Evolutionary conservation across 2,329 filamentous ascomycete species (phyloP).

Genomic region (Stagonosporopsis cucurbitacearum): DNA sequence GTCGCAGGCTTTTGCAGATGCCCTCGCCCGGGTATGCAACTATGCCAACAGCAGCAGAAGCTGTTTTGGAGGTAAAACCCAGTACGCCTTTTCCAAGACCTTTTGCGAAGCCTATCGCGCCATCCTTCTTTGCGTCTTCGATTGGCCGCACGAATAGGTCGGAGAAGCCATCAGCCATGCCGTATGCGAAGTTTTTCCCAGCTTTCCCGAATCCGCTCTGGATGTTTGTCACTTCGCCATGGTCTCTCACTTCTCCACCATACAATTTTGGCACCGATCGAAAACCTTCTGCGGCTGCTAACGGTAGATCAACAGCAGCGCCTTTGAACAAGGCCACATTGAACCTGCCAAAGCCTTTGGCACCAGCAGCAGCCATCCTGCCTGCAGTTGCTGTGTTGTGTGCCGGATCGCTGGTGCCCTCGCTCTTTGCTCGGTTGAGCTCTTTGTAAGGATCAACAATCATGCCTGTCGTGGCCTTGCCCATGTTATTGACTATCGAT

Average conservation of each 20-base stretch:
- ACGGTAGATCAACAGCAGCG: slow-evolving; percentile 46
- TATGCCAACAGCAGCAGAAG: slow-evolving; percentile 10
- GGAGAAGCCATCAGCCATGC: slow-evolving; percentile 43
- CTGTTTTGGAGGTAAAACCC: slow-evolving; percentile 6
- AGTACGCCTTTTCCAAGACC: slow-evolving; percentile 45
- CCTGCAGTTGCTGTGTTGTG: slow-evolving; percentile 15
- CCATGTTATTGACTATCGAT: slow-evolving; percentile 61
- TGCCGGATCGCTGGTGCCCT: background rate
- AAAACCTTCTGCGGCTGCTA: slow-evolving; percentile 48
- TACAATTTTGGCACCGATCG: slow-evolving; percentile 47
- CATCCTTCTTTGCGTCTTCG: slow-evolving; percentile 42
- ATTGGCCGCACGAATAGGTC: slow-evolving; percentile 42
- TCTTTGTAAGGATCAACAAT: slow-evolving; percentile 38
- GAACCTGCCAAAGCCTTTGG: slow-evolving; percentile 32
- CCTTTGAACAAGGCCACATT: slow-evolving; percentile 29
- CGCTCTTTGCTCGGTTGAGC: slow-evolving; percentile 9
- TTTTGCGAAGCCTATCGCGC: slow-evolving; percentile 42
- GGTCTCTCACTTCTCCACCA: slow-evolving; percentile 44
- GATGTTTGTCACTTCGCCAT: slow-evolving; percentile 44
- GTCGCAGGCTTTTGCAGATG: slow-evolving; percentile 21
- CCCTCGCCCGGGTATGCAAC: slow-evolving; percentile 27
- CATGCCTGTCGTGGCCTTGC: slow-evolving; percentile 65
- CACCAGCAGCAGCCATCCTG: slow-evolving; percentile 18
- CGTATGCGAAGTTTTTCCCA: slow-evolving; percentile 41
- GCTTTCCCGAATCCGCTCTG: slow-evolving; percentile 44